Evolutionary conservation across 2,329 filamentous ascomycete species (phyloP), one percentile per base, ranked within the genome.

Genomic region (Xylaria sp.): DNA sequence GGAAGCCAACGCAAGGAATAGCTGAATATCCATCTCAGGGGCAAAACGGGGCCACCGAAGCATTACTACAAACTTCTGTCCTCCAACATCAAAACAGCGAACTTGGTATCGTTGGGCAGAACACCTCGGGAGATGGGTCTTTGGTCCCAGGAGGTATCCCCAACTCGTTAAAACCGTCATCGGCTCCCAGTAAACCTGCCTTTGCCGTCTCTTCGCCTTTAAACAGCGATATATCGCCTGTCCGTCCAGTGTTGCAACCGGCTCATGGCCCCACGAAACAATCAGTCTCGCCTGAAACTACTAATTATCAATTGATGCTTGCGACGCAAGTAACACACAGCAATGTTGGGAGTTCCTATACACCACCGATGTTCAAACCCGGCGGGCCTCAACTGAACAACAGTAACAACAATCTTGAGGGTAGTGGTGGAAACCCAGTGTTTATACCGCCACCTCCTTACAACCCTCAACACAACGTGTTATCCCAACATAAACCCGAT

Each of bases 51-150:
- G 40, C 60, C 4, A 64, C 66, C 4, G 65, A 66, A 52, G 28
- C 61, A 2, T 54, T 69, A 12, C 67, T 70, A 4, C 63, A 60
- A 38, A 67, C 67, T 43, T 70, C 72, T 14, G 62, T 71, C 35
- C 66, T 73, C 42, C 67, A 73, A 25, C 66, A 65, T 12, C 72
- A 74, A 58, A 66, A 73, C n/a, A 69, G 43, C 33, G 72, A 74
- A 33, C 66, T 74, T 46, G 68, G 67, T 11, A 33, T 33, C 5
- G 56, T 70, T 2, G 60, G 66, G n/a, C 66, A 65, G 40, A 67
- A 69, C 28, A 65, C 69, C 46, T 69, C 70, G 28, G 49, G 57
- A 28, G 60, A 64, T 21, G 40, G 54, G 2, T 42, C 54, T 2
- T 42, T 57, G 19, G 64, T 35, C 35, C 45, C 42, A 35, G 64